Percentiles rank a stretch among this genome's conserved stretches.
phyloP scores from a whole-genome alignment of 306 rosid species.

The Vigna mungo region DNA sequence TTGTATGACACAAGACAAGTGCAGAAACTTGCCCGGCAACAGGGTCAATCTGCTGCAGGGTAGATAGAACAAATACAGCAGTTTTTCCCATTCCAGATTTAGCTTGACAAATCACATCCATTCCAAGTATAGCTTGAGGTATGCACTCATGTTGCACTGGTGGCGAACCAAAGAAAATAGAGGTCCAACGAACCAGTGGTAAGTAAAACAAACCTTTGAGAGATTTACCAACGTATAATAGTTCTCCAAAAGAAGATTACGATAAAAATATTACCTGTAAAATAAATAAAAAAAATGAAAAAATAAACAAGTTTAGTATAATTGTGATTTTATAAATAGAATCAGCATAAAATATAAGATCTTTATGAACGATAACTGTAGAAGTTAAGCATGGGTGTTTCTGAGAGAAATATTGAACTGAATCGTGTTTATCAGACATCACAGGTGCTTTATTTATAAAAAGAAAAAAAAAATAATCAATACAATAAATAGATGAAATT shows the following conservation, averaged over 20 bases:
- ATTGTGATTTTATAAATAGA: neutral
- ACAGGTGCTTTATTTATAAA: too few species aligned
- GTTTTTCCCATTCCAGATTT: constrained; percentile 99
- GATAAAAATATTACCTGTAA: constrained; percentile 84
- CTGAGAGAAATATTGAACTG: too few species aligned
- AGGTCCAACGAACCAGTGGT: constrained; percentile 67
- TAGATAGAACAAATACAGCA: constrained; percentile 93
- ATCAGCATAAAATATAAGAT: neutral
- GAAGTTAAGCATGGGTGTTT: too few species aligned
- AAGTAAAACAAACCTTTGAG: constrained; percentile 75
- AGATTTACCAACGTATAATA: constrained; percentile 68
- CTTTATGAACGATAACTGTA: too few species aligned
- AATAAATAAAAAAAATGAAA: neutral
- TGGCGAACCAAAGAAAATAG: constrained; percentile 81
- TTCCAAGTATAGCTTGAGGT: constrained; percentile 97
- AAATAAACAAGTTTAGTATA: constrained; percentile 38
- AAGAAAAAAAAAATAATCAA: too few species aligned
- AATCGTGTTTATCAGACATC: too few species aligned
- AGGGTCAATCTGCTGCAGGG: constrained; percentile 96
- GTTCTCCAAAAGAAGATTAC: constrained; percentile 70
- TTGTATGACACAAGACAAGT: constrained; percentile 89
- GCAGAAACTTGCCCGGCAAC: constrained; percentile 95
- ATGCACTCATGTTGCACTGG: constrained; percentile 99
- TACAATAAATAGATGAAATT: too few species aligned
- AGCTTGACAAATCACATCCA: constrained; percentile 99